Conservation (phyloP, 148 eudicot species). For the Silene uniflora region DNA sequence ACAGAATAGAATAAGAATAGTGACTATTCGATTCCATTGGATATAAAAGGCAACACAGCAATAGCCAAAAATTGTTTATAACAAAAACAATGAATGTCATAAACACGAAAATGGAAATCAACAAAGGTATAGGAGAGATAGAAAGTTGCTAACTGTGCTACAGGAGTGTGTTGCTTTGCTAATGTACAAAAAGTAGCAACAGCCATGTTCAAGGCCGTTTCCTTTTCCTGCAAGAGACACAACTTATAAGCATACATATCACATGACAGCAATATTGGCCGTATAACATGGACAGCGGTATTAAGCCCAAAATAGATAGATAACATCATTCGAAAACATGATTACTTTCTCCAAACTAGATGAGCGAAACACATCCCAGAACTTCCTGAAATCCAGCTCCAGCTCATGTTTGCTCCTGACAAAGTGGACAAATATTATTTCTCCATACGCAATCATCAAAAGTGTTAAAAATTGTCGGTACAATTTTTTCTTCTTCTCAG, state of each 20-base stretch:
- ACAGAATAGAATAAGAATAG: neutral
- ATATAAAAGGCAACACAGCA: neutral
- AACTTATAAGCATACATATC: constrained; percentile 16
- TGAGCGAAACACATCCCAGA: constrained; percentile 95
- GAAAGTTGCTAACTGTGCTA: constrained; percentile 66
- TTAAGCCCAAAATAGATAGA: constrained; percentile 6
- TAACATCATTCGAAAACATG: neutral
- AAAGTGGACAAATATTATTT: constrained; percentile 8
- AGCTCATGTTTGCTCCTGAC: constrained; percentile 79
- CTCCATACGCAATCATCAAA: neutral
- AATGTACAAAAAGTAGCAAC: constrained; percentile 97
- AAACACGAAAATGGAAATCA: neutral
- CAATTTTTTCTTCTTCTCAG: neutral
- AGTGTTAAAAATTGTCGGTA: neutral
- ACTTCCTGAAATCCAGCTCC: constrained; percentile 93
- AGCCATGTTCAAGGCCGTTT: constrained; percentile 88
- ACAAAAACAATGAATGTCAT: neutral
- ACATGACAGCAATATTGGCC: neutral
- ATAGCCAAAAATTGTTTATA: neutral
- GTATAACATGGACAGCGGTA: neutral
- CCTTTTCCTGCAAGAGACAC: constrained; percentile 83
- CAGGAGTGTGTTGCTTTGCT: constrained; percentile 78
- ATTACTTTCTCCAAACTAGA: constrained; percentile 90
- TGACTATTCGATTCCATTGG: neutral
- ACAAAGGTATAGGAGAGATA: neutral